Evolutionary conservation across 257 asterid genomes (phyloP).

Genomic region (Coffea canephora): DNA sequence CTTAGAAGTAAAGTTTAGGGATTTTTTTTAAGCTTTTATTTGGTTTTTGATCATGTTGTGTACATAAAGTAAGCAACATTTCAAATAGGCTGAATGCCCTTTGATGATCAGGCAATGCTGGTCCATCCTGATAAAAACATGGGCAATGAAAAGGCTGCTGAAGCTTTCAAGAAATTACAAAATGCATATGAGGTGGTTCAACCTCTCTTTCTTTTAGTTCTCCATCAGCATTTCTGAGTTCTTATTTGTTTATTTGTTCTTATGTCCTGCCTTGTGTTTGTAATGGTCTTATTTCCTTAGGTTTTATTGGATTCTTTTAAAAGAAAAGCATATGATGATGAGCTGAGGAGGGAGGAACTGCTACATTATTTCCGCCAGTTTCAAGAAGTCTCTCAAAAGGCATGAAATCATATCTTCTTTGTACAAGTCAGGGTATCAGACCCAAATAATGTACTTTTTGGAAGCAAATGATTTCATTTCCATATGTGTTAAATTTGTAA

Average conservation of each 20-base stretch:
- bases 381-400: conserved; percentile 73
- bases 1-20: not conserved
- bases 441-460: not conserved
- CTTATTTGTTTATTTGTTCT: not conserved
- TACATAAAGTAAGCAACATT: not conserved
- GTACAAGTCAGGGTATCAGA: not conserved
- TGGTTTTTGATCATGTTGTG: not conserved
- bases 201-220: conserved; percentile 1
- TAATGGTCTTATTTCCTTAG: conserved; percentile 34
- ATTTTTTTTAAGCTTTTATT: not conserved
- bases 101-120: conserved; percentile 81
- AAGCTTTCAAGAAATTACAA: conserved; percentile 97
- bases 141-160: conserved; percentile 95
- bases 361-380: conserved; percentile 71
- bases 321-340: conserved; percentile 86
- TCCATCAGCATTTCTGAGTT: not conserved
- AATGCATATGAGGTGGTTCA: conserved; percentile 85
- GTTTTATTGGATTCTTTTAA: conserved; percentile 79
- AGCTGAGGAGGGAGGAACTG: conserved; percentile 87
- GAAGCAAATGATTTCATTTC: not conserved
- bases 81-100: conserved; percentile 18
- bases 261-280: conserved; percentile 21
- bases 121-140: conserved; percentile 99
- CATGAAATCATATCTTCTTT: conserved; percentile 10
- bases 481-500: not conserved